These are phyloP conservation scores for Lodderomyces pseudojiufengensis DNA, from an alignment of 1,139 yeast genomes.

Conservation along the genomic window DNA sequence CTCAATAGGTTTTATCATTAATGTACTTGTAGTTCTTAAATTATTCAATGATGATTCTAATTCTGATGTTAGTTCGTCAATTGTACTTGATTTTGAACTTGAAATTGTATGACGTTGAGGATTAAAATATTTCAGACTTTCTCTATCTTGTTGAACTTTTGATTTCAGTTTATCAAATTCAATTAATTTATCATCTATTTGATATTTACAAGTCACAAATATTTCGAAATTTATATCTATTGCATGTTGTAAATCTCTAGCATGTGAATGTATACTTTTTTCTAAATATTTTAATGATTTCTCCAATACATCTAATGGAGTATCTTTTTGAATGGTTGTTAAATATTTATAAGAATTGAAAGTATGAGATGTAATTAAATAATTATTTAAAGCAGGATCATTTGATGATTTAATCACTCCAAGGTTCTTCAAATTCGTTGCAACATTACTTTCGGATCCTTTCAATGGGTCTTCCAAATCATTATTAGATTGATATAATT, in stretches of 20 bases:
- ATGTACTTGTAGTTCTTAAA: conserved; percentile 56
- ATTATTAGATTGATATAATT: too few relatives aligned
- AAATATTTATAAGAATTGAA: conserved; percentile 72
- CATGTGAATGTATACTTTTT: conserved; percentile 56
- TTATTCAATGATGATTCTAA: conserved; percentile 45
- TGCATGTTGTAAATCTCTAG: conserved; percentile 60
- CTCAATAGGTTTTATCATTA: conserved; percentile 72
- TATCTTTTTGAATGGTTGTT: conserved; percentile 65
- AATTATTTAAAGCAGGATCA: conserved; percentile 48
- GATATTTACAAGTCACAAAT: conserved; percentile 72
- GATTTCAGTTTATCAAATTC: conserved; percentile 36
- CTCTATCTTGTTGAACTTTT: conserved; percentile 35
- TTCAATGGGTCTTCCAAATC: conserved; percentile 54
- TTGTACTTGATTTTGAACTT: conserved; percentile 12
- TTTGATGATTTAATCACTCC: conserved; percentile 35
- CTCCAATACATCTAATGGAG: conserved; percentile 58
- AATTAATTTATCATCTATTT: conserved; percentile 37
- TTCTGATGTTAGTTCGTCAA: conserved; percentile 22
- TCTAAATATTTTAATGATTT: conserved; percentile 59
- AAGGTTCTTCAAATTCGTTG: conserved; percentile 37
- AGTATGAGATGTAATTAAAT: conserved; percentile 64
- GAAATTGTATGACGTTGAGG: conserved; percentile 25
- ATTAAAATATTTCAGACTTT: conserved; percentile 35
- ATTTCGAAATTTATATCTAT: conserved; percentile 72
- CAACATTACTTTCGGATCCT: conserved; percentile 43